Base-by-base conservation (phyloP, 345 rosid genomes). In the Moringa oleifera region DNA sequence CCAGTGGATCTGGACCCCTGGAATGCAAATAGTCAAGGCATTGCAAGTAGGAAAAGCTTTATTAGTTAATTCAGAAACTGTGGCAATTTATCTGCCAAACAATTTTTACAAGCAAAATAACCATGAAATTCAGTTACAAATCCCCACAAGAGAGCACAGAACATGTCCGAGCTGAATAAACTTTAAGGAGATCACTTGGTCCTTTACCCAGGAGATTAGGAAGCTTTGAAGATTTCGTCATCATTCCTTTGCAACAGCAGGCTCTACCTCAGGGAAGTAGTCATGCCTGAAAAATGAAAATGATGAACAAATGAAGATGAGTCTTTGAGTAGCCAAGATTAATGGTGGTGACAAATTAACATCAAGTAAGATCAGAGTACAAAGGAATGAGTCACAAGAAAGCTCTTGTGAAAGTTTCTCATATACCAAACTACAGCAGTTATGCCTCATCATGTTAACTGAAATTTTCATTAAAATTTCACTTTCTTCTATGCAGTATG, bases 231-330 rank as follows among this genome's bases (percentile, higher is more conserved):
- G 55, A 18, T 51, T 51, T 51, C 54, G 54, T 55, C 36, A 66
- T 74, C 65, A 74, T 69, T 74, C 65, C 6, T 66, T 69, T 54
- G 72, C 86, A 50, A 71, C 53, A 53, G 76, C 87, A 5, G 69
- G 68, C 57, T 84, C 77, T 22, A 60, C 62, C 69, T 75, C 81
- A 2, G 88, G 23, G 45, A 28, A 77, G 69, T 80, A 86, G 70
- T 91, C 96, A 23, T 82, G 79, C 85, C 98, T 91, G 85, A 15
- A 67, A 3, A n/a, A 68, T 49, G 1, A 2, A n/a, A n/a, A n/a
- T n/a, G n/a, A 16, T 12, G 56, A 55, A 55, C 18, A 25, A 21
- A 23, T 52, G 33, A 23, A 15, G 2, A 13, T 18, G 17, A 7
- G 20, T 47, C 18, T 22, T 31, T 13, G 37, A 47, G 25, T 56